These are phyloP conservation scores for Arctium lappa DNA, from an alignment of 129 eudicot genomes.

Conservation along the genomic window DNA sequence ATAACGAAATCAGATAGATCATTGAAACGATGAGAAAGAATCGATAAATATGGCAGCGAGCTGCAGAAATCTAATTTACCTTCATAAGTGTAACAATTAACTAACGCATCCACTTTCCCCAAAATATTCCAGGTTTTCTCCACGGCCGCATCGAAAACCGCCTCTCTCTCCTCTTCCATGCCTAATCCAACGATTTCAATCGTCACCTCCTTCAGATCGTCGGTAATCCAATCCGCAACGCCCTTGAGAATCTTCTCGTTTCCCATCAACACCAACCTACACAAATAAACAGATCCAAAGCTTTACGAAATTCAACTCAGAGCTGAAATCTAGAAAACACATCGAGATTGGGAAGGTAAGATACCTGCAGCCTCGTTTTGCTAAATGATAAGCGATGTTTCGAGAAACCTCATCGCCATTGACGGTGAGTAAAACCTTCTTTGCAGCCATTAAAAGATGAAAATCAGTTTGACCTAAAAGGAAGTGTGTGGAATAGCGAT, in stretches of 20 bases:
- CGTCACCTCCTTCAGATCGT: constrained; percentile 33
- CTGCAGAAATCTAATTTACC: constrained; percentile 36
- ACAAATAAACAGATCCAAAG: not conserved
- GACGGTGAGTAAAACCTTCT: constrained; percentile 71
- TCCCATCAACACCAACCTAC: constrained; percentile 79
- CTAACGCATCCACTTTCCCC: constrained; percentile 75
- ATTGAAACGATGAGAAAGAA: not conserved
- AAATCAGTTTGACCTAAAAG: not conserved
- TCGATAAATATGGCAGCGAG: not conserved
- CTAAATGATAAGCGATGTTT: constrained; percentile 68
- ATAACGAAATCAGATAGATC: not conserved
- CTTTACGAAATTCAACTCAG: not conserved
- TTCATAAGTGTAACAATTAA: constrained; percentile 77
- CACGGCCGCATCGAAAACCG: constrained; percentile 61
- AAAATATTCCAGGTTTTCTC: constrained; percentile 50
- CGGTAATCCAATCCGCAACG: constrained; percentile 43
- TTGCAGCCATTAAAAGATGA: constrained; percentile 32
- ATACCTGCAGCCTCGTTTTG: constrained; percentile 87
- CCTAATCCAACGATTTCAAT: constrained; percentile 71
- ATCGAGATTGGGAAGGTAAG: not conserved
- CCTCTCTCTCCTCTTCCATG: constrained; percentile 79
- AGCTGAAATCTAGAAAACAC: not conserved
- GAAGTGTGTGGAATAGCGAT: not conserved
- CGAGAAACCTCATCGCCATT: constrained; percentile 66
- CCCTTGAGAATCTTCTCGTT: constrained; percentile 48